Evolutionary conservation across 2,329 filamentous ascomycete species (phyloP).

Genomic region (Ophiostoma australiae): DNA sequence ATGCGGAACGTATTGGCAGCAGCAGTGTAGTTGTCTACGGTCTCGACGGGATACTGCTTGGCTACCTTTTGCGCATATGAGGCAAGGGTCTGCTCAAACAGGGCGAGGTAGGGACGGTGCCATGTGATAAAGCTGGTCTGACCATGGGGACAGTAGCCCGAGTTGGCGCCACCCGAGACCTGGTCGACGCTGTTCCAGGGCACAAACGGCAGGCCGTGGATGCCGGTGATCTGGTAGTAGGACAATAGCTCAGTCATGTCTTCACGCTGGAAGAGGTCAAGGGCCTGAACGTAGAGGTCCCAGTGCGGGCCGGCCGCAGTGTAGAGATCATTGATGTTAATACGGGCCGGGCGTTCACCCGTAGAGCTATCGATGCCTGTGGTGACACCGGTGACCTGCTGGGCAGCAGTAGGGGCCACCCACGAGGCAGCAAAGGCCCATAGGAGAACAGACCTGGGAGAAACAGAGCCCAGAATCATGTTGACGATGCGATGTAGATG

Average conservation of each 20-base stretch:
- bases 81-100: slow-evolving; percentile 55
- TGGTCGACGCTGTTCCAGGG: slow-evolving; percentile 37
- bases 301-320: slow-evolving; percentile 41
- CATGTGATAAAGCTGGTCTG: slow-evolving; percentile 49
- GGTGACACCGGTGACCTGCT: slow-evolving; percentile 37
- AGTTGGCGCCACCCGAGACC: slow-evolving; percentile 34
- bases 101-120: slow-evolving; percentile 52
- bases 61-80: slow-evolving; percentile 45
- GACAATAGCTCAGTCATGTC: slow-evolving; percentile 42
- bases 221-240: slow-evolving; percentile 45
- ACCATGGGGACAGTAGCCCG: slow-evolving; percentile 45
- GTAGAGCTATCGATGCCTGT: slow-evolving; percentile 37
- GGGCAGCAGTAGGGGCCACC: slow-evolving; percentile 12
- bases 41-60: slow-evolving; percentile 37
- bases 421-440: not conserved
- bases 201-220: slow-evolving; percentile 35
- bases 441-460: not conserved
- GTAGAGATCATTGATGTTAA: slow-evolving; percentile 46
- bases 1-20: slow-evolving; percentile 46
- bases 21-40: slow-evolving; percentile 38
- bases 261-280: slow-evolving; percentile 41
- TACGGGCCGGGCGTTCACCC: slow-evolving; percentile 42
- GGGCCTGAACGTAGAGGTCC: slow-evolving; percentile 48
- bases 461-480: not conserved
- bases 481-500: not conserved